Evolutionary conservation across 352 stramenopile genomes (phyloP), one percentile per base, ranked within the genome.

Genomic region (Pythium rishiriense): DNA sequence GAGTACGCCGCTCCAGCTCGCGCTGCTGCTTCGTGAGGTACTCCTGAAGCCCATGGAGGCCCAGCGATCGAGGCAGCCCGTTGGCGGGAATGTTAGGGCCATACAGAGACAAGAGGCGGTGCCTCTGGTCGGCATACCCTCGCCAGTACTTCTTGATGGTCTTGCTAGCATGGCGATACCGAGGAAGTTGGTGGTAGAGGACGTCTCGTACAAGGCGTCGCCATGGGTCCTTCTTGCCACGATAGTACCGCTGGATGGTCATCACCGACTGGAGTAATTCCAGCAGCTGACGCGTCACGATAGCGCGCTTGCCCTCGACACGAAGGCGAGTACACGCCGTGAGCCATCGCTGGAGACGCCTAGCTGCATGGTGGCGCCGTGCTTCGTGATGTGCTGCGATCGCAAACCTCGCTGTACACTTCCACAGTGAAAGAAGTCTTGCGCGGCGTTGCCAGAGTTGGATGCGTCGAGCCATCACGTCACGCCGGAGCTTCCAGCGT

Each of bases 231-330:
- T 37, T 52, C n/a, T 60, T 70, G 10, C 49, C 48, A 9, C 64
- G 73, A 26, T 72, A 69, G 47, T 75, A 73, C 19, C 73, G 74
- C 58, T 90, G 78, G 24, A 90, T 77, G 1, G 24, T 63, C 5
- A 73, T 41, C 1, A 69, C 69, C 10, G 76, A 72, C 5, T 31
- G 63, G 2, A 84, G 33, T 41, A 74, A 35, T 3, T 48, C 41
- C 10, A 56, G 46, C 7, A 83, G 50, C 42, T 72, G 51, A n/a
- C 64, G 42, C 11, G 62, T 37, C 50, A n/a, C 37, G 19, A 47
- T 46, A 57, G 63, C 48, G 54, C 33, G 69, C 60, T 75, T 24
- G 4, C 3, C n/a, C n/a, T 57, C 22, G 1, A 57, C 14, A n/a
- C 8, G 19, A 37, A 17, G 25, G 35, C 19, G 7, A 7, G 53